A percentile compares a stretch with the other conserved stretches of the same genome.
These are phyloP conservation scores for Flueggea neowawraea DNA, from an alignment of 441 rosid species.

Conservation along the genomic window DNA sequence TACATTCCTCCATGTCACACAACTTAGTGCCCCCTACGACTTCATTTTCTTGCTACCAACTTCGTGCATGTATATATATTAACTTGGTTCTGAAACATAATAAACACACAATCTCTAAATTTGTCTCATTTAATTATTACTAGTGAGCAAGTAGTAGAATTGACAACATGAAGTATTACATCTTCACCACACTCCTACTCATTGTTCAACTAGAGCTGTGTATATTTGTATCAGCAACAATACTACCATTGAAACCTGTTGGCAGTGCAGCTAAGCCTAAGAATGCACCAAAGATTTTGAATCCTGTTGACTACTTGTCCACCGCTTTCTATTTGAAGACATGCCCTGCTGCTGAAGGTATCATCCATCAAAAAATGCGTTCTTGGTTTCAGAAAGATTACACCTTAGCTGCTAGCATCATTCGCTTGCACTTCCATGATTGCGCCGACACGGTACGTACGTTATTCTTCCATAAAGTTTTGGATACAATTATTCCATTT, in stretches of 20 bases:
- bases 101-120: no score
- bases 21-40: no score
- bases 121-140: no score
- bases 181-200: not conserved
- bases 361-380: slow-evolving; percentile 27
- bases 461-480: not conserved
- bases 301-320: slow-evolving; percentile 19
- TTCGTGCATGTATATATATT: no score
- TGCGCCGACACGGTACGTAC: slow-evolving; percentile 37
- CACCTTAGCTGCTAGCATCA: slow-evolving; percentile 44
- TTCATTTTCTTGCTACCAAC: no score
- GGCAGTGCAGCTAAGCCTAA: not conserved
- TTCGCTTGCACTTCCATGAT: slow-evolving; percentile 60
- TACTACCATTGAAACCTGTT: slow-evolving; percentile 1
- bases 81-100: no score
- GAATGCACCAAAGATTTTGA: not conserved
- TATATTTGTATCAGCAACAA: not conserved
- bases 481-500: no score
- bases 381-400: slow-evolving; percentile 33
- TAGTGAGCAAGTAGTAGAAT: not conserved
- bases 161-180: slow-evolving; percentile 12
- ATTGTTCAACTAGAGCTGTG: slow-evolving; percentile 4
- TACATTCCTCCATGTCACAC: no score
- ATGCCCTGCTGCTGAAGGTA: slow-evolving; percentile 39
- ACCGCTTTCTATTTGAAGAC: slow-evolving; percentile 17